Percentiles rank a stretch among this genome's conserved stretches.
Conservation (phyloP, 495 filamentous ascomycete genomes). For the Aspergillus haitiensis region DNA sequence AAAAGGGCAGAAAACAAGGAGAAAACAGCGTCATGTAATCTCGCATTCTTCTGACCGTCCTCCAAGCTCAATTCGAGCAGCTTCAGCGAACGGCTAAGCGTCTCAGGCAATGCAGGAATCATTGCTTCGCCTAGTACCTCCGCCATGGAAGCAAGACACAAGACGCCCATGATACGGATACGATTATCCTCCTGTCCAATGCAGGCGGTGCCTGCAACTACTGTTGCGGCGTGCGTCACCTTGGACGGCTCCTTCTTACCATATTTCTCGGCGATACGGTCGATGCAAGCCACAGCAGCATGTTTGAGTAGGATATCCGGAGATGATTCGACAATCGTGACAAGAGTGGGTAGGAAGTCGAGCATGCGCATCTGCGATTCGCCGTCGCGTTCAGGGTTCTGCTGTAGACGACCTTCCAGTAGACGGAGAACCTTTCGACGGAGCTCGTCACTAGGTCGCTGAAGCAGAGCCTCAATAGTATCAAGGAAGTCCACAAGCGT, state of each 20-base stretch:
- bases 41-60: conserved; percentile 50
- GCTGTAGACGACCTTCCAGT: conserved; percentile 70
- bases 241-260: conserved; percentile 80
- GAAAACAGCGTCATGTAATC: conserved; percentile 79
- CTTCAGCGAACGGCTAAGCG: conserved; percentile 66
- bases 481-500: conserved; percentile 83
- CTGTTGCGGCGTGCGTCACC: conserved; percentile 61
- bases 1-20: conserved; percentile 75
- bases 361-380: conserved; percentile 68
- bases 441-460: conserved; percentile 66
- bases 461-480: conserved; percentile 74
- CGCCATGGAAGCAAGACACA: conserved; percentile 84
- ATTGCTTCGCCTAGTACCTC: conserved; percentile 82
- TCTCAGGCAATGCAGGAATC: conserved; percentile 75
- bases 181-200: conserved; percentile 69
- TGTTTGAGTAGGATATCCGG: conserved; percentile 72
- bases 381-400: conserved; percentile 63
- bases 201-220: conserved; percentile 73
- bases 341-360: conserved; percentile 74
- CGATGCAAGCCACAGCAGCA: conserved; percentile 80
- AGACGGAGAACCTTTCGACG: conserved; percentile 77
- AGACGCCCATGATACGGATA: conserved; percentile 75
- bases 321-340: conserved; percentile 68
- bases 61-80: conserved; percentile 65
- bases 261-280: conserved; percentile 86